Percentiles rank a stretch among this genome's conserved stretches.
Conservation (phyloP, 2,329 filamentous ascomycete genomes). For the Phoma sp. region DNA sequence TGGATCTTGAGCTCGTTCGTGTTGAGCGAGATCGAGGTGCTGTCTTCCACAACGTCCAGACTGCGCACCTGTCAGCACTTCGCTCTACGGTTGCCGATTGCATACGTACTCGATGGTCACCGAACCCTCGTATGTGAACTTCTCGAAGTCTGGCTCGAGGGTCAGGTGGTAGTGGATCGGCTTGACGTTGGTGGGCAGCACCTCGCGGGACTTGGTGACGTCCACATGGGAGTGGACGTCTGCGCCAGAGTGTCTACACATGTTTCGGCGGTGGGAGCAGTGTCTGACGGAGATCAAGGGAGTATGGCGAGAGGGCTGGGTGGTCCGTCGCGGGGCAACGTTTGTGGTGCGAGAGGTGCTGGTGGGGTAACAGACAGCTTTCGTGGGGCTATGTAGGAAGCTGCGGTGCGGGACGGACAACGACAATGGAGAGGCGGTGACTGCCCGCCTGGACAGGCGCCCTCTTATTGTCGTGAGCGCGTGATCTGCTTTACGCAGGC, state of each 20-base stretch:
- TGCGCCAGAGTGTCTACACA: conserved; percentile 69
- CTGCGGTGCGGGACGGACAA: conserved; percentile 19
- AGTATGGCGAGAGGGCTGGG: conserved; percentile 25
- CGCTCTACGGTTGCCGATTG: not conserved
- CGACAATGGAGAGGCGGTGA: conserved; percentile 31
- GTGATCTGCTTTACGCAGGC: conserved; percentile 30
- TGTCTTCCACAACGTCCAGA: conserved; percentile 83
- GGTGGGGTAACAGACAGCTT: conserved; percentile 37
- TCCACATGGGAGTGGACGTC: conserved; percentile 63
- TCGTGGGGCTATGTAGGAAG: conserved; percentile 36
- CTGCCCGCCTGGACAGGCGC: conserved; percentile 12
- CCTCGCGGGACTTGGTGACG: conserved; percentile 73
- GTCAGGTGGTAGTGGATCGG: conserved; percentile 92
- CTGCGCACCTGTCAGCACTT: conserved; percentile 46
- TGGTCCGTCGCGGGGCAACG: conserved; percentile 32
- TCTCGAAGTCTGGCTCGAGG: conserved; percentile 87
- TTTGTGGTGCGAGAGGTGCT: conserved; percentile 24
- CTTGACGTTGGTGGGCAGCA: conserved; percentile 89
- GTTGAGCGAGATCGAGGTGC: conserved; percentile 85
- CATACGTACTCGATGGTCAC: conserved; percentile 75
- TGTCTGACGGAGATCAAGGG: conserved; percentile 51
- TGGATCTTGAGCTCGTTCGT: conserved; percentile 85
- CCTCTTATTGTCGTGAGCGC: conserved; percentile 15
- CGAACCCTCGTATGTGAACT: conserved; percentile 83
- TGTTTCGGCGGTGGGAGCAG: conserved; percentile 78